A percentile compares a stretch with the other conserved stretches of the same genome.
Conservation (phyloP, 2,329 filamentous ascomycete species). For the Magnaporthales sp. region DNA sequence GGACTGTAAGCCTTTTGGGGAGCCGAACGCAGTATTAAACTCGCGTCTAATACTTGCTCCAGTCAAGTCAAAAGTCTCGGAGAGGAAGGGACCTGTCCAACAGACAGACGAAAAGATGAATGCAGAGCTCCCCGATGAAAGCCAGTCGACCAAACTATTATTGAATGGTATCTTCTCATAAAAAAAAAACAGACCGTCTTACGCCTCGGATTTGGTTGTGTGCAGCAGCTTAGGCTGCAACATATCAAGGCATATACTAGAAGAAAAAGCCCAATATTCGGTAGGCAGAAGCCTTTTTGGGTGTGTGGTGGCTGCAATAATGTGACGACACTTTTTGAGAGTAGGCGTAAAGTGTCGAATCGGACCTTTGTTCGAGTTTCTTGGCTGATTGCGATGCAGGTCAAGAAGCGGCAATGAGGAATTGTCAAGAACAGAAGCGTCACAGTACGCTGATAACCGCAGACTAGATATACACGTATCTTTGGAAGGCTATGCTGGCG, state of each 20-base stretch:
- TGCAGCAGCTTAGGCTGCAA: neutral
- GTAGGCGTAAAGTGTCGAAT: neutral
- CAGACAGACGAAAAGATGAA: neutral
- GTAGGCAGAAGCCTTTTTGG: neutral
- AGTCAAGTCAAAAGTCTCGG: too few species aligned
- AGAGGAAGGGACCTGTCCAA: neutral
- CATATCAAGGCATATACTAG: neutral
- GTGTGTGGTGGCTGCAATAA: neutral
- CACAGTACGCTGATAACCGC: neutral
- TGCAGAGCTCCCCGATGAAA: neutral
- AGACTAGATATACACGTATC: neutral
- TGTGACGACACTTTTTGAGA: neutral
- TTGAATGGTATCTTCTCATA: neutral
- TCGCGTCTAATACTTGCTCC: too few species aligned
- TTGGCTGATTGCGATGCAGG: neutral
- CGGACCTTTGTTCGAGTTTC: neutral
- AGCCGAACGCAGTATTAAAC: neutral
- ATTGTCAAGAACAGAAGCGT: neutral
- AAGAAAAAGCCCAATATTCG: neutral
- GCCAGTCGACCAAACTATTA: neutral
- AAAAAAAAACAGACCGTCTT: neutral
- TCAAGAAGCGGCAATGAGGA: neutral
- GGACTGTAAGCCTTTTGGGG: neutral
- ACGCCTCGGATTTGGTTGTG: neutral
- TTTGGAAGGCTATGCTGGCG: neutral